Evolutionary conservation across 169 alveolate genomes (phyloP), one percentile per base, ranked within the genome.

Genomic region (Cryptosporidium viatorum): DNA sequence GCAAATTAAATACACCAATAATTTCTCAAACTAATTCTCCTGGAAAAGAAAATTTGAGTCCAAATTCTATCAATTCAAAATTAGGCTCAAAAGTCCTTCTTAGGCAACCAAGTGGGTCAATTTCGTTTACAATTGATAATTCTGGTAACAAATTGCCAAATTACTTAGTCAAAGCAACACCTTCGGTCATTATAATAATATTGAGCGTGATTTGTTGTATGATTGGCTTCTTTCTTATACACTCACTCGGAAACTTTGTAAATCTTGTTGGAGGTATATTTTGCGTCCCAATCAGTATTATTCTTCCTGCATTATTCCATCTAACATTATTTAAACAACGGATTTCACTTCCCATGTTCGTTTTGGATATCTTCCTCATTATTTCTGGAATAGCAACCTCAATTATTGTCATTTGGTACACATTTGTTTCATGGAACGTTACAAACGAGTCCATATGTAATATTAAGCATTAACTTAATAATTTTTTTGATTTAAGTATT

Each of bases 221-320:
- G n/a, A 31, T 59, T 3, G 86, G 74, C 1, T 75, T 39, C 29
- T 55, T 75, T n/a, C 71, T 75, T 10, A 75, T 75, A 14, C 14
- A 75, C 35, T 75, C 86, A 12, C 86, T 75, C 31, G 86, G 86
- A 29, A 75, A 75, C 60, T 75, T 75, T 75, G 86, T 75, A 14
- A 75, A 75, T 75, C 65, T 75, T 3, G 86, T 75, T n/a, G 86
- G 86, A 39, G 86, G 86, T 8, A 16, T 75, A 18, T 75, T 75
- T 59, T 75, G 86, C 29, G 86, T 75, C 4, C 86, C 86, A 59
- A 75, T 75, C n/a, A 75, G 86, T 39, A 75, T 75, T 21, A 75
- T 75, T 6, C 43, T 75, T 18, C 86, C 86, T 8, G 86, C 86
- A 35, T 9, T 59, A 9, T 75, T 75, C 35, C 86, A 75, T 39